Conservation (phyloP, 768 basidiomycete species). For the Mycena vitilis region DNA sequence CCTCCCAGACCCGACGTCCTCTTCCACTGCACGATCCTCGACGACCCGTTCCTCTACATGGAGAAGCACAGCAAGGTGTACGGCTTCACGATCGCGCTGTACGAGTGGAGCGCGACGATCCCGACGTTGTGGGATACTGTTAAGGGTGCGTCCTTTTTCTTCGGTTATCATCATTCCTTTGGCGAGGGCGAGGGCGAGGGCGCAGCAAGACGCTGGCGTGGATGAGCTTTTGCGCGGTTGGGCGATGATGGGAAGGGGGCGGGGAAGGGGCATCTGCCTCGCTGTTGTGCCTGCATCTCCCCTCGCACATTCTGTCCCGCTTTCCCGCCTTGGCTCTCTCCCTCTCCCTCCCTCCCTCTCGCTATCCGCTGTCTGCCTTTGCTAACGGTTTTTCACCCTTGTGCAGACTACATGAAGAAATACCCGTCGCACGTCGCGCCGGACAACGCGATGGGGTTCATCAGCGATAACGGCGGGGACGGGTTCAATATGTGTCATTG, state of each 20-base stretch:
- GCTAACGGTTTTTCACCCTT: no score
- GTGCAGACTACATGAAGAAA: constrained; percentile 61
- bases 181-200: no score
- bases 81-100: constrained; percentile 79
- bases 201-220: no score
- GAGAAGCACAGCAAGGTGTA: constrained; percentile 76
- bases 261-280: no score
- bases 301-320: no score
- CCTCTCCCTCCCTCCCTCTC: no score
- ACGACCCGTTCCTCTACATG: constrained; percentile 81
- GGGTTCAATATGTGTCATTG: constrained; percentile 82
- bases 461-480: constrained; percentile 60
- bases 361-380: no score
- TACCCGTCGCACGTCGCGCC: constrained; percentile 67
- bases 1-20: constrained; percentile 68
- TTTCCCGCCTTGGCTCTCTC: no score
- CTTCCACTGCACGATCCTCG: constrained; percentile 76
- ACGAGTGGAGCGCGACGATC: constrained; percentile 81
- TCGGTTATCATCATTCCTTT: neutral
- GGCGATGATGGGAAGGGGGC: no score
- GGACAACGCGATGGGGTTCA: constrained; percentile 71
- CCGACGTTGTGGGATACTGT: constrained; percentile 79
- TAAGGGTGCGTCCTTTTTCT: constrained; percentile 57
- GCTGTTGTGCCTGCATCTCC: no score
- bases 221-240: no score